Conservation (phyloP, 495 filamentous ascomycete species). For the Annulohypoxylon maeteangense region DNA sequence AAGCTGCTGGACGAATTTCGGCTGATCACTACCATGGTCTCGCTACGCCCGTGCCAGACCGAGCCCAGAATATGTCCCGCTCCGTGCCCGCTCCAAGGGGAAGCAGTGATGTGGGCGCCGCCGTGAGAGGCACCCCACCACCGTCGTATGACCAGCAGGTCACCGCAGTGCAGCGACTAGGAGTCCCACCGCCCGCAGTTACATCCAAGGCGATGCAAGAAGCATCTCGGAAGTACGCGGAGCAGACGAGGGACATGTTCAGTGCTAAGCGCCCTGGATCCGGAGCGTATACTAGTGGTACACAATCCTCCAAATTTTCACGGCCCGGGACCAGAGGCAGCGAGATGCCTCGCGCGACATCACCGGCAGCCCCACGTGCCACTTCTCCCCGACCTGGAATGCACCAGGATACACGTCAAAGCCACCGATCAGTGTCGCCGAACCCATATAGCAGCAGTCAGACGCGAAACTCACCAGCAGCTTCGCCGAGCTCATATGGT, state of each 20-base stretch:
- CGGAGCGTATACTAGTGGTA: slow-evolving; percentile 33
- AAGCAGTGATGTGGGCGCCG: slow-evolving; percentile 59
- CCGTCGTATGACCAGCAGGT: slow-evolving; percentile 82
- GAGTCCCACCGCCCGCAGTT: slow-evolving; percentile 89
- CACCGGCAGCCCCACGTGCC: slow-evolving; percentile 61
- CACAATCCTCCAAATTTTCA: slow-evolving; percentile 44
- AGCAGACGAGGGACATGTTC: slow-evolving; percentile 85
- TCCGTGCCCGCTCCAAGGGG: slow-evolving; percentile 60
- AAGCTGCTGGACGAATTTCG: slow-evolving; percentile 79
- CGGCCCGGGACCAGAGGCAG: slow-evolving; percentile 59
- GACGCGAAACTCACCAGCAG: slow-evolving; percentile 49
- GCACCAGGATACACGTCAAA: slow-evolving; percentile 48
- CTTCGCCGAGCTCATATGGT: slow-evolving; percentile 63
- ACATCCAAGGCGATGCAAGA: slow-evolving; percentile 94
- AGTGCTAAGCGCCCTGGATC: slow-evolving; percentile 60
- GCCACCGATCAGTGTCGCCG: slow-evolving; percentile 56
- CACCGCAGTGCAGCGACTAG: slow-evolving; percentile 71
- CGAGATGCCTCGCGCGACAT: slow-evolving; percentile 62
- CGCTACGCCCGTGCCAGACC: slow-evolving; percentile 76
- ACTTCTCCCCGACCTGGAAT: slow-evolving; percentile 63
- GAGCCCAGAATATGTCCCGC: slow-evolving; percentile 48
- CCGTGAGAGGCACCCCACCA: slow-evolving; percentile 76
- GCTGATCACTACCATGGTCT: slow-evolving; percentile 95
- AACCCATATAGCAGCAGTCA: slow-evolving; percentile 45
- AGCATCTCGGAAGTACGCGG: slow-evolving; percentile 85